Conservation (phyloP, 768 basidiomycete species). For the Pilatotrama ljubarskyi region DNA sequence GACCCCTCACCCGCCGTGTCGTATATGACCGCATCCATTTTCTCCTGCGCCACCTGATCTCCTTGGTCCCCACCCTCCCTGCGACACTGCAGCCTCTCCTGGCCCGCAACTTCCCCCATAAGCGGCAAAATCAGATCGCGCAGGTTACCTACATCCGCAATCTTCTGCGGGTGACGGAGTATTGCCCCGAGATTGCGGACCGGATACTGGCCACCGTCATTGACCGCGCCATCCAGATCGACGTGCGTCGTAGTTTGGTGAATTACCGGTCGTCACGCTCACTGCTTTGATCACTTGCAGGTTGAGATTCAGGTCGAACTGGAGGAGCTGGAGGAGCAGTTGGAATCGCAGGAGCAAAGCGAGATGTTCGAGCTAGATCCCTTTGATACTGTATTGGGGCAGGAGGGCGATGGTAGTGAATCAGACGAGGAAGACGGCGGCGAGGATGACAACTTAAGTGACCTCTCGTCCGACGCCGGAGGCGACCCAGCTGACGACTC, state of each 20-base stretch:
- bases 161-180: constrained; percentile 74
- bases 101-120: constrained; percentile 87
- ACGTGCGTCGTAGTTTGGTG: constrained; percentile 54
- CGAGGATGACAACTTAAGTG: constrained; percentile 59
- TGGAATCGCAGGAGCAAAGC: constrained; percentile 47
- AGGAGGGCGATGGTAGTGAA: constrained; percentile 65
- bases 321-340: constrained; percentile 83
- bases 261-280: neutral
- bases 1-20: constrained; percentile 74
- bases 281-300: constrained; percentile 39
- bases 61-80: constrained; percentile 89
- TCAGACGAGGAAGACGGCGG: constrained; percentile 48
- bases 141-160: constrained; percentile 94
- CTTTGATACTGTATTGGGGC: constrained; percentile 81
- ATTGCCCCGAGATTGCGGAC: constrained; percentile 86
- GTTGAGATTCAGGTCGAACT: constrained; percentile 97
- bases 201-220: constrained; percentile 84
- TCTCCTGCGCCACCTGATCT: constrained; percentile 83
- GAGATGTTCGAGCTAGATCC: constrained; percentile 78
- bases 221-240: constrained; percentile 94
- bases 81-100: constrained; percentile 85
- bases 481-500: constrained; percentile 47
- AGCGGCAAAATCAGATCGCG: constrained; percentile 75
- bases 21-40: constrained; percentile 87
- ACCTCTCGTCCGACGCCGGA: constrained; percentile 71